These are phyloP conservation scores for Pseudoturritis turrita DNA, from an alignment of 345 rosid genomes.

Conservation along the genomic window DNA sequence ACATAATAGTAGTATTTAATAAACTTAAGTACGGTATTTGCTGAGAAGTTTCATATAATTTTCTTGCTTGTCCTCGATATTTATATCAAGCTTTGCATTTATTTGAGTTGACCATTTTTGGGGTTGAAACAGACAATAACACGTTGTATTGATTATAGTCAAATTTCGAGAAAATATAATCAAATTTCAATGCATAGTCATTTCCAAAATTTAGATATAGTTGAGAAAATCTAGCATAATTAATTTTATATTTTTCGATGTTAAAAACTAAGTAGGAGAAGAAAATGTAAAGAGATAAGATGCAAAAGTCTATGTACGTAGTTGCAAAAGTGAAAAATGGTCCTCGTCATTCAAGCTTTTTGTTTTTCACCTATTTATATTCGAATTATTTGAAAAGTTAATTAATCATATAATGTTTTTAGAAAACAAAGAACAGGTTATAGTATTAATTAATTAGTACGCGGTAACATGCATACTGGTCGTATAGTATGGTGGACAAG, in stretches of 20 bases:
- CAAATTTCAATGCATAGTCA: background rate
- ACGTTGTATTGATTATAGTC: background rate
- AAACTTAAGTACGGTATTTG: background rate
- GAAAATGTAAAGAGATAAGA: background rate
- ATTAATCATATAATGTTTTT: background rate
- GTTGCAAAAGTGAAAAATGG: background rate
- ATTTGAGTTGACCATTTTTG: constrained; percentile 5
- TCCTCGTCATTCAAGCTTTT: background rate
- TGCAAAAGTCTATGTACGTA: background rate
- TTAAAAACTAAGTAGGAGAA: background rate
- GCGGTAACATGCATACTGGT: constrained; percentile 2
- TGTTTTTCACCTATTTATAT: background rate
- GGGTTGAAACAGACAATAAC: constrained; percentile 16
- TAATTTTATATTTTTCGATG: background rate
- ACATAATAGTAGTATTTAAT: too few species aligned
- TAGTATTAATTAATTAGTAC: background rate
- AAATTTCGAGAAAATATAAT: background rate
- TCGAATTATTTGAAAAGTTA: background rate
- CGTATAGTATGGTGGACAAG: constrained; percentile 1
- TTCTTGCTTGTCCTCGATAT: background rate
- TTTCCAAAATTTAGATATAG: background rate
- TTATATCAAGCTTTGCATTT: background rate
- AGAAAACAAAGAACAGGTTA: background rate
- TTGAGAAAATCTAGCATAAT: background rate
- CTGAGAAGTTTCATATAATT: background rate